Percentiles rank a stretch among this genome's conserved stretches.
Evolutionary conservation across 257 asterid species (phyloP).

Genomic region (Verbena officinalis): DNA sequence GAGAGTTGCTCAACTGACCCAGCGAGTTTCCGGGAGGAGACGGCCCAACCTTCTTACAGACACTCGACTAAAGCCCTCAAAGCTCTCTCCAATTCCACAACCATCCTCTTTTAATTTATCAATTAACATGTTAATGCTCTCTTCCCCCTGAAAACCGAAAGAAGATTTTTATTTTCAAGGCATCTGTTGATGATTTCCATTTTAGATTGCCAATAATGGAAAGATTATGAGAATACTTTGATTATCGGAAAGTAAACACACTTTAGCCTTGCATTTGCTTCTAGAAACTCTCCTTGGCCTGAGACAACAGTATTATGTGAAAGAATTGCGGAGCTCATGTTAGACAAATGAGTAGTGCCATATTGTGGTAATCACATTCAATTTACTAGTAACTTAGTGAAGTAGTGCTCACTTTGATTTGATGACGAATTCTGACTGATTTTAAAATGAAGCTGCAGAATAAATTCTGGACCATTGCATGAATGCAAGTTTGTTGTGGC

Average conservation of each 20-base stretch:
- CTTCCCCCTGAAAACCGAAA: constrained; percentile 62
- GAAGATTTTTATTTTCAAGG: constrained; percentile 13
- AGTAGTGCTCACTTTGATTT: constrained; percentile 44
- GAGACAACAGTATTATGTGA: constrained; percentile 27
- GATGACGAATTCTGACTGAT: constrained; percentile 32
- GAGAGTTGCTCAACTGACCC: constrained; percentile 53
- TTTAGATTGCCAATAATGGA: constrained; percentile 19
- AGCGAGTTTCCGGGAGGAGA: constrained; percentile 82
- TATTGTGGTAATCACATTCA: not conserved
- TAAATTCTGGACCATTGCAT: constrained; percentile 63
- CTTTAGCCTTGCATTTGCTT: constrained; percentile 76
- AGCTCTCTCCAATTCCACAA: constrained; percentile 52
- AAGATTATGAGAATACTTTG: constrained; percentile 39
- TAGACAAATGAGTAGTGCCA: constrained; percentile 3
- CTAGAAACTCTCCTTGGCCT: constrained; percentile 40
- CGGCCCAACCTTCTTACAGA: constrained; percentile 83
- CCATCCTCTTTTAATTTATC: constrained; percentile 47
- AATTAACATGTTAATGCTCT: constrained; percentile 53
- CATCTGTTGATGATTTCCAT: constrained; percentile 15
- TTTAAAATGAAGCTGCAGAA: constrained; percentile 49
- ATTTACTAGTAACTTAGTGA: not conserved
- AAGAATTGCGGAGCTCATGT: constrained; percentile 9
- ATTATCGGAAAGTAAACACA: constrained; percentile 70
- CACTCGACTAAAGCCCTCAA: constrained; percentile 60
- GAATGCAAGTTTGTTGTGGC: constrained; percentile 65